These are phyloP conservation scores for Trichoderma koningii DNA, from an alignment of 2,329 filamentous ascomycete species.

Conservation along the genomic window DNA sequence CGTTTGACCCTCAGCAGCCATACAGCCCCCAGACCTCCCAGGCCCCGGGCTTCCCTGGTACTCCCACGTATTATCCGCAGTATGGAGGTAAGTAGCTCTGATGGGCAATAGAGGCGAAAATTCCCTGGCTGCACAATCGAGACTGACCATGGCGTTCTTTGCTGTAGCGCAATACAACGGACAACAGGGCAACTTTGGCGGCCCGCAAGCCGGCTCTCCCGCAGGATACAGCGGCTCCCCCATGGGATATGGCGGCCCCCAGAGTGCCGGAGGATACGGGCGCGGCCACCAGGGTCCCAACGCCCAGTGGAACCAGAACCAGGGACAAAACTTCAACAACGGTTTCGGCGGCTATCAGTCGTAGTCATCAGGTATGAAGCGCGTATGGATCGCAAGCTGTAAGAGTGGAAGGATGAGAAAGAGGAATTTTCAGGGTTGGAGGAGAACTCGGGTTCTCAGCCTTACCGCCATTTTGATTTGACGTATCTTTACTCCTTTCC, in stretches of 20 bases:
- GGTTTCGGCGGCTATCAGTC: constrained; percentile 66
- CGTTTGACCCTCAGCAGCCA: constrained; percentile 75
- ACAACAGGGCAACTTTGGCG: constrained; percentile 68
- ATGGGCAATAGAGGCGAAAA: no score
- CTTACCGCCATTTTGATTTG: constrained; percentile 20
- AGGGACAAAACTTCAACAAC: constrained; percentile 60
- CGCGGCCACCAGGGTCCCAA: constrained; percentile 67
- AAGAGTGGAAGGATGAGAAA: constrained; percentile 31
- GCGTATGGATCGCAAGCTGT: constrained; percentile 30
- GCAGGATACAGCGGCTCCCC: constrained; percentile 65
- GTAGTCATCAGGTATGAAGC: constrained; percentile 37
- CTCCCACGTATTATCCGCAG: constrained; percentile 89
- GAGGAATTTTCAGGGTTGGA: constrained; percentile 25
- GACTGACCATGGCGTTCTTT: constrained; percentile 30
- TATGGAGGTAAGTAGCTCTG: constrained; percentile 69
- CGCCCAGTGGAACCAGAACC: constrained; percentile 56
- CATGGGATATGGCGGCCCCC: constrained; percentile 70
- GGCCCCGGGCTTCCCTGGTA: constrained; percentile 72
- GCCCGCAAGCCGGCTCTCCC: constrained; percentile 62
- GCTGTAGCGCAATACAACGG: constrained; percentile 57
- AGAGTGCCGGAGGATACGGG: constrained; percentile 81
- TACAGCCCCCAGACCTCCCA: constrained; percentile 75
- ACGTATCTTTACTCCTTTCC: constrained; percentile 29
- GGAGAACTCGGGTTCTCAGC: constrained; percentile 26
- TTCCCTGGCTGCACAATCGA: neutral